phyloP scores from a whole-genome alignment of 192 early-diverging fungal species.

The Coemansia sp. region DNA sequence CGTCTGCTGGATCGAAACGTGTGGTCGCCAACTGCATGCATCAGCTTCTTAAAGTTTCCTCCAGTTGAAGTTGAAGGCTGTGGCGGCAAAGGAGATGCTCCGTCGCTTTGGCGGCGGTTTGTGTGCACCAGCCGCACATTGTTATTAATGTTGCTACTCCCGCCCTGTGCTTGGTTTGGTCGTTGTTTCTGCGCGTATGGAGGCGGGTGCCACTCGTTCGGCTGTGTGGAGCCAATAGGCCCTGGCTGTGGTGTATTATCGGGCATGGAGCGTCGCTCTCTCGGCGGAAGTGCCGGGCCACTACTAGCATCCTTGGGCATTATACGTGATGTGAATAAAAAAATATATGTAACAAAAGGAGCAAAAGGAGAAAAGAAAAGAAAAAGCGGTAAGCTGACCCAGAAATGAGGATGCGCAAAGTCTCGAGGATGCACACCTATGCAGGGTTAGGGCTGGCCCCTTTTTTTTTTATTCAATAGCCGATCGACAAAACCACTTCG shows the following conservation, averaged over 20 bases:
- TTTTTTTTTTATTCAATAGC: constrained; percentile 13
- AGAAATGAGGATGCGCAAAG: neutral
- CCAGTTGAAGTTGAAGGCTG: constrained; percentile 1
- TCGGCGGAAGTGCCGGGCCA: neutral
- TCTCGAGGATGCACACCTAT: no score
- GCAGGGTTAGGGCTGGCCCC: no score
- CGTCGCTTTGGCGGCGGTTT: neutral
- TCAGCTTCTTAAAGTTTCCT: constrained; percentile 13
- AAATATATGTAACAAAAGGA: neutral
- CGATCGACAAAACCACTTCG: constrained; percentile 24
- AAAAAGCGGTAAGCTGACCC: neutral
- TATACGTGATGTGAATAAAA: neutral
- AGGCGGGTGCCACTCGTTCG: neutral
- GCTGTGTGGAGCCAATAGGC: neutral
- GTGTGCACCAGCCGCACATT: neutral
- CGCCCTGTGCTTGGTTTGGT: neutral
- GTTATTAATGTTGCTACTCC: neutral
- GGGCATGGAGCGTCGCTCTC: constrained; percentile 5
- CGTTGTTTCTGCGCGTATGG: neutral
- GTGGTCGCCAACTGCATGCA: constrained; percentile 21
- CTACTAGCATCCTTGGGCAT: neutral
- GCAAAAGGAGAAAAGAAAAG: neutral
- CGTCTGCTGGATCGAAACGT: constrained; percentile 18
- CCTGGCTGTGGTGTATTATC: neutral
- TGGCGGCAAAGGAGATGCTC: neutral